Evolutionary conservation across 768 basidiomycete genomes (phyloP).

Genomic region (Coprinopsis cinerea): DNA sequence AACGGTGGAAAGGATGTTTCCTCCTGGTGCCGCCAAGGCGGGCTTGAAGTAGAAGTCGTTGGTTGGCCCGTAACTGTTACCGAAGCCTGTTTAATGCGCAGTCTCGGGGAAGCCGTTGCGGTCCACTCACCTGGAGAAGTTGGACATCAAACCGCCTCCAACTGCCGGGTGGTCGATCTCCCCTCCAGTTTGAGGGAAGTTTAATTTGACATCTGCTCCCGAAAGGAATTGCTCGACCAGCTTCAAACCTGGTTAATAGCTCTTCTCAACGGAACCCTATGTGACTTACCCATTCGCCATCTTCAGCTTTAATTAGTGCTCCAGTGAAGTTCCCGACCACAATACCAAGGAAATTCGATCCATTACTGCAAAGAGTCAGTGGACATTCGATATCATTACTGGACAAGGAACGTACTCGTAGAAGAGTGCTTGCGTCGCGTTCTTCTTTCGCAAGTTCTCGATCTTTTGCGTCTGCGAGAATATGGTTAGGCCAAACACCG

Average conservation of each 20-base stretch:
- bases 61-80: constrained; percentile 54
- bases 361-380: constrained; percentile 31
- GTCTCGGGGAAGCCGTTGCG: no score
- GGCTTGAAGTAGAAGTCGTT: constrained; percentile 53
- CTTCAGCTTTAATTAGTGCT: constrained; percentile 46
- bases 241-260: constrained; percentile 21
- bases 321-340: constrained; percentile 40
- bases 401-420: constrained; percentile 40
- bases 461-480: constrained; percentile 38
- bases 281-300: constrained; percentile 46
- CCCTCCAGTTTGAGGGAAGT: constrained; percentile 42
- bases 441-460: constrained; percentile 45
- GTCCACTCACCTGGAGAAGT: constrained; percentile 36
- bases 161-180: constrained; percentile 39
- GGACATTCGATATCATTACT: not conserved
- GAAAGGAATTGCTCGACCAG: constrained; percentile 44
- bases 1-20: constrained; percentile 41
- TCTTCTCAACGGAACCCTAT: not conserved
- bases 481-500: not conserved
- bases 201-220: constrained; percentile 32
- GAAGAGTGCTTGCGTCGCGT: constrained; percentile 41
- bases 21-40: constrained; percentile 43
- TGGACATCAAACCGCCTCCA: constrained; percentile 49
- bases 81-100: no score
- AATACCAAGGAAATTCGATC: constrained; percentile 38